Evolutionary conservation across 139 green algal genomes (phyloP).

Genomic region (Asterochloris erici): DNA sequence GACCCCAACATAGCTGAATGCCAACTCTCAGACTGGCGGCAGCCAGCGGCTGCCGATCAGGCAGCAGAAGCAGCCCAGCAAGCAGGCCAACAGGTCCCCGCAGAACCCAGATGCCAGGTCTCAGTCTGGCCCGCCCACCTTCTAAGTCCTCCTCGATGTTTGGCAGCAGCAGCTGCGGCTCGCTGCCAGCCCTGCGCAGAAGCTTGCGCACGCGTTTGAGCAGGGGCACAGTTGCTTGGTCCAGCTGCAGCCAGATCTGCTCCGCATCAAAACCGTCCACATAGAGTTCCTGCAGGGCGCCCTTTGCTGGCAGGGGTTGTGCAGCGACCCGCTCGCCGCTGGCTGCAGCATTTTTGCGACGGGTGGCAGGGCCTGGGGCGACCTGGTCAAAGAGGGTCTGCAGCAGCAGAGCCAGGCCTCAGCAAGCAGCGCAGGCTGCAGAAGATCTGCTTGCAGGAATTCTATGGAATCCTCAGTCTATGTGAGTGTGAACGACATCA

Average conservation of each 20-base stretch:
- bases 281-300: slow-evolving; percentile 34
- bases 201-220: slow-evolving; percentile 30
- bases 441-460: background rate
- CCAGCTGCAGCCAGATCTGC: slow-evolving; percentile 73
- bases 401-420: slow-evolving; percentile 35
- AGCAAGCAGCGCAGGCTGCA: slow-evolving; percentile 28
- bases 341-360: background rate
- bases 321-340: background rate
- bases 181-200: slow-evolving; percentile 24
- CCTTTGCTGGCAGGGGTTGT: background rate
- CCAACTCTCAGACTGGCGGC: too few species aligned
- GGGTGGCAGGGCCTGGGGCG: background rate
- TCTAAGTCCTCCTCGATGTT: slow-evolving; percentile 26
- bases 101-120: background rate
- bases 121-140: slow-evolving; percentile 1
- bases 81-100: background rate
- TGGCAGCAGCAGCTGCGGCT: slow-evolving; percentile 29
- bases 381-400: slow-evolving; percentile 38
- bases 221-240: slow-evolving; percentile 25
- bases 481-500: background rate
- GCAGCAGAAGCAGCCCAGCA: too few species aligned
- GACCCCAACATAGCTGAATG: too few species aligned
- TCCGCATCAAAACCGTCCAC: slow-evolving; percentile 68
- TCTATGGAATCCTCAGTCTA: background rate
- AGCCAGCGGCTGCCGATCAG: too few species aligned